Percentiles rank a stretch among this genome's conserved stretches.
Evolutionary conservation across 1,284 basidiomycete genomes (phyloP).

Genomic region (Malassezia equina): DNA sequence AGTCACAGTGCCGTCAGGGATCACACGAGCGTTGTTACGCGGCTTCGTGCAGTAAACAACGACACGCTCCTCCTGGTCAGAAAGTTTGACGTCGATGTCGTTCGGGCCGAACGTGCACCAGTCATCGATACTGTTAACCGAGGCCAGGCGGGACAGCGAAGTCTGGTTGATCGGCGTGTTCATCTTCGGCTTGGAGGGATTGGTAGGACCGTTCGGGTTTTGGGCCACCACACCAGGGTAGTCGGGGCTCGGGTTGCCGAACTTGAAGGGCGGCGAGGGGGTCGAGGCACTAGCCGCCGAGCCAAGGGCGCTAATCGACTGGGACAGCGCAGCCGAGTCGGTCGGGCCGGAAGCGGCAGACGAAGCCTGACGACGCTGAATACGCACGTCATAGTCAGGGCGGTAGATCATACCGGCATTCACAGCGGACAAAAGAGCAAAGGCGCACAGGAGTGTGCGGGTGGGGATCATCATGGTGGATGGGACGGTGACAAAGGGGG

Average conservation of each 20-base stretch:
- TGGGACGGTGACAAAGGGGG: neutral
- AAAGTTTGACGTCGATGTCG: conserved; percentile 53
- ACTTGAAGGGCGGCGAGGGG: conserved; percentile 27
- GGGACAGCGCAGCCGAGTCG: neutral
- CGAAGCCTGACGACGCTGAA: conserved; percentile 2
- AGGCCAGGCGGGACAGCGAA: conserved; percentile 36
- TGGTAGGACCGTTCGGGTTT: conserved; percentile 33
- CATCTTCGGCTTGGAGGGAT: conserved; percentile 32
- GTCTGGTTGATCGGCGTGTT: conserved; percentile 45
- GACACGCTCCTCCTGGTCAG: conserved; percentile 59
- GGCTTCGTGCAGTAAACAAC: conserved; percentile 63
- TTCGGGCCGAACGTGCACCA: conserved; percentile 48
- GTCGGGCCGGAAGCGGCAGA: neutral
- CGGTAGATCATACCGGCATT: neutral
- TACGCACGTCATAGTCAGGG: neutral
- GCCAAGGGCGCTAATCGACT: neutral
- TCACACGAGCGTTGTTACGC: conserved; percentile 47
- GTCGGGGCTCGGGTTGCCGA: conserved; percentile 30
- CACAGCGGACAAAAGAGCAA: neutral
- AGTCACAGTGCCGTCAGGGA: conserved; percentile 45
- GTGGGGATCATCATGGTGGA: neutral
- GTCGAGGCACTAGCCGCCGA: neutral
- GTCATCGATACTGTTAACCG: conserved; percentile 44
- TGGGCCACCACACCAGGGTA: conserved; percentile 31
- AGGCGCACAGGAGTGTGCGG: conserved; percentile 1